A percentile compares a stretch with the other conserved stretches of the same genome.
Conservation (phyloP, 768 basidiomycete genomes). For the Neoboletus brunneissimus region DNA sequence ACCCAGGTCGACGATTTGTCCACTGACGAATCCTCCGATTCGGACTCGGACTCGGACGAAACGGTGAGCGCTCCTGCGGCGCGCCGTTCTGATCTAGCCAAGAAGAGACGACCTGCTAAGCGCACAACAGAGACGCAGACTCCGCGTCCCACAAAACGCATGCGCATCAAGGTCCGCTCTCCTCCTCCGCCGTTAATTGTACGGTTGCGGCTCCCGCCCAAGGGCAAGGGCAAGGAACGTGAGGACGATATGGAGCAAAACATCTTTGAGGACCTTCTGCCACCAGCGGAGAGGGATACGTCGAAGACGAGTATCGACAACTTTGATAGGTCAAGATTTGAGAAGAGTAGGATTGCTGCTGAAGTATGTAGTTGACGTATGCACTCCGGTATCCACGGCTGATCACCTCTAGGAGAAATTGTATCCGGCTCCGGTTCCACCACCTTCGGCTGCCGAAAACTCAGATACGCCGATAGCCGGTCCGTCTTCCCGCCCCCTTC, state of each 20-base stretch:
- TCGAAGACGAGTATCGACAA: conserved; percentile 59
- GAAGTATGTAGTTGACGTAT: conserved; percentile 52
- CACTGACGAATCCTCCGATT: conserved; percentile 32
- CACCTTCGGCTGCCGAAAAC: conserved; percentile 30
- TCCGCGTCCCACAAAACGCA: conserved; percentile 42
- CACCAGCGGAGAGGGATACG: conserved; percentile 65
- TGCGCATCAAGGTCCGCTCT: conserved; percentile 41
- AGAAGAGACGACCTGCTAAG: conserved; percentile 31
- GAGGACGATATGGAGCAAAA: conserved; percentile 61
- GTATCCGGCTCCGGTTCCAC: conserved; percentile 41
- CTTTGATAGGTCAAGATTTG: conserved; percentile 68
- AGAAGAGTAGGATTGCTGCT: conserved; percentile 63
- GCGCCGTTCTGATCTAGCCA: conserved; percentile 16
- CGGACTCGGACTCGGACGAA: conserved; percentile 29
- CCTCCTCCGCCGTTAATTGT: conserved; percentile 40
- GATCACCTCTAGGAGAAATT: conserved; percentile 44
- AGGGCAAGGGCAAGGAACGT: conserved; percentile 65
- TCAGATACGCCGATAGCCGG: conserved; percentile 45
- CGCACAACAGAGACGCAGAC: conserved; percentile 22
- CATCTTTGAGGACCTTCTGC: conserved; percentile 83
- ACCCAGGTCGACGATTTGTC: conserved; percentile 37
- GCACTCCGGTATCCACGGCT: neutral
- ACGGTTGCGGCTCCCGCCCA: conserved; percentile 54
- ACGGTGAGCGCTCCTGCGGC: conserved; percentile 16
- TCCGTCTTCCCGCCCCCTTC: conserved; percentile 59